Conservation (phyloP, 257 asterid genomes). For the Verbascum thapsus region DNA sequence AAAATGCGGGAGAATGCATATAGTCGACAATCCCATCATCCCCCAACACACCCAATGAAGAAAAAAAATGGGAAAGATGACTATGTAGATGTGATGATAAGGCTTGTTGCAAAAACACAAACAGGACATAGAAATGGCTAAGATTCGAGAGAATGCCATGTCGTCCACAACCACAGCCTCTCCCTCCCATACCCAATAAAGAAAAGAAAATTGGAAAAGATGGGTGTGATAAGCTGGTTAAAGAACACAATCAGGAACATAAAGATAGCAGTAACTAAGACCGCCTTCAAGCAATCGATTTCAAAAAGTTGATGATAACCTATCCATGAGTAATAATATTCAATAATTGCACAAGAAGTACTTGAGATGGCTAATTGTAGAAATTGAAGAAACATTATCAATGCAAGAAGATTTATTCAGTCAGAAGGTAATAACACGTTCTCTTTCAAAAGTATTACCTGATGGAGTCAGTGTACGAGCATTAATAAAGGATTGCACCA, state of each 20-base stretch:
- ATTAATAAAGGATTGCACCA: slow-evolving; percentile 94
- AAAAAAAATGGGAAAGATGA: too few relatives aligned
- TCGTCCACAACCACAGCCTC: too few relatives aligned
- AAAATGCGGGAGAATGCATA: too few relatives aligned
- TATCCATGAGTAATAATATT: slow-evolving; percentile 19
- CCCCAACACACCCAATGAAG: too few relatives aligned
- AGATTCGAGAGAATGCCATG: too few relatives aligned
- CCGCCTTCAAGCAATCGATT: background rate
- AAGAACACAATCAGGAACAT: too few relatives aligned
- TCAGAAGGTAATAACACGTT: slow-evolving; percentile 22
- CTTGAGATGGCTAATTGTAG: slow-evolving; percentile 18
- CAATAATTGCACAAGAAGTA: slow-evolving; percentile 1
- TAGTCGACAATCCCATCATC: too few relatives aligned
- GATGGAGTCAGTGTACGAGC: slow-evolving; percentile 85
- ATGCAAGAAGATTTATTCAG: slow-evolving; percentile 18
- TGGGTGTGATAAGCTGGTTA: slow-evolving; percentile 1
- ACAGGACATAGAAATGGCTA: too few relatives aligned
- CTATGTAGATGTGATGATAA: too few relatives aligned
- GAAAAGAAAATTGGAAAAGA: slow-evolving; percentile 11
- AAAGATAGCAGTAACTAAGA: slow-evolving; percentile 7
- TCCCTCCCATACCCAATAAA: too few relatives aligned
- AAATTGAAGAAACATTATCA: background rate
- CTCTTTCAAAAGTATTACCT: slow-evolving; percentile 48
- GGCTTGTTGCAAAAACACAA: too few relatives aligned
- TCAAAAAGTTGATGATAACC: slow-evolving; percentile 20